Evolutionary conservation across 192 early-diverging fungal species (phyloP), one percentile per base, ranked within the genome.

Genomic region (Entophlyctis luteolus): DNA sequence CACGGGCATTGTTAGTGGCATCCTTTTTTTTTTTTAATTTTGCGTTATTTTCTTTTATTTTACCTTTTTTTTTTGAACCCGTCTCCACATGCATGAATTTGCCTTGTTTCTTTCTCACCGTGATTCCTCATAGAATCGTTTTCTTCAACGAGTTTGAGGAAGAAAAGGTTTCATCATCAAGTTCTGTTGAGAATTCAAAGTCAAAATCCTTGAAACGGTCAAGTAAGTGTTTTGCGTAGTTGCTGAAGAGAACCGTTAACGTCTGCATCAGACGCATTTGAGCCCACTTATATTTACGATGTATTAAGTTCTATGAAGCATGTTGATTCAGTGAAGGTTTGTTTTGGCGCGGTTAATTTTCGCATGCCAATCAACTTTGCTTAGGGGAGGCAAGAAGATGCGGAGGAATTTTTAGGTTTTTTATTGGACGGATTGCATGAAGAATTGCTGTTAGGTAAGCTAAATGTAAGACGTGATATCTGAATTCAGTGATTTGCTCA

Each of bases 351-450:
- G 52, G 5, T 27, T 16, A 52, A 28, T 72, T 60, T 25, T 78
- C 74, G 16, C 16, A 25, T 32, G 68, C 75, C 46, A 3, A 1
- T 1, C 46, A 22, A 45, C 20, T 0, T 60, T 45, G 18, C 32
- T 67, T 35, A 77, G 79, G 94, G 94, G 1, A 84, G 91, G 48
- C 98, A 99, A 73, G 94, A 99, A 67, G 98, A 99, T 67, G 93
- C 95, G 1, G 91, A 98, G 49, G 96, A 99, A 73, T 98, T 95
- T 77, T 76, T 98, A 63, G 89, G 90, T 48, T 96, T 90, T 68
- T 70, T 99, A 4, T 72, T 99, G 47, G 90, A 99, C 68, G 98
- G 92, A 2, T 76, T 99, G 45, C 94, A 98, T 73, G 94, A 98
- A 62, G 98, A 99, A 69, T 60, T 85, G 31, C 14, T 80, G 38